phyloP scores from a whole-genome alignment of 2,329 filamentous ascomycete genomes.

The Xylariaceae sp. region DNA sequence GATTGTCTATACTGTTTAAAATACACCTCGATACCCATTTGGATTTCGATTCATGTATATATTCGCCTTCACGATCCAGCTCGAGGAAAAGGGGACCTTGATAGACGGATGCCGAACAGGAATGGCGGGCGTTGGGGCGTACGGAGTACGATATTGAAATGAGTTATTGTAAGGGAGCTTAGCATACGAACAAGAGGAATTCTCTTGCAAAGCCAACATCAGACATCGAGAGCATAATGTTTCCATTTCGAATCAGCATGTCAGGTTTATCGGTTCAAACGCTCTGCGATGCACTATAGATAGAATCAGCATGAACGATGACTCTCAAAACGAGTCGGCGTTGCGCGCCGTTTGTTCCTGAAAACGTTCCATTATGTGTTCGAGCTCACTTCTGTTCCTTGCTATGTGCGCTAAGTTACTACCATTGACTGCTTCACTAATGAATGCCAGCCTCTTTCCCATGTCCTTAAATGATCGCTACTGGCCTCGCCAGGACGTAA shows the following conservation, averaged over 20 bases:
- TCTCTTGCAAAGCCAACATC: slow-evolving; percentile 6
- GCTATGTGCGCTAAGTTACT: neutral
- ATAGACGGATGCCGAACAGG: slow-evolving; percentile 11
- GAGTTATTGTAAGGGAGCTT: slow-evolving; percentile 10
- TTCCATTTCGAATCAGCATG: slow-evolving; percentile 8
- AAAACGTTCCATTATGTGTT: neutral
- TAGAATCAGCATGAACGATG: slow-evolving; percentile 8
- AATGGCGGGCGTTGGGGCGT: slow-evolving; percentile 30
- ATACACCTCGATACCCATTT: slow-evolving; percentile 28
- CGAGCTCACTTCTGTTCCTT: neutral
- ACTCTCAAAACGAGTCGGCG: neutral
- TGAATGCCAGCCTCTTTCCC: too few species aligned
- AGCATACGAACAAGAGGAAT: neutral
- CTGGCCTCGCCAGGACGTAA: too few species aligned
- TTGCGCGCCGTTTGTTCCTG: neutral
- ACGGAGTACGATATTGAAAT: slow-evolving; percentile 22
- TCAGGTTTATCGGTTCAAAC: slow-evolving; percentile 2
- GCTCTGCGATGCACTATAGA: slow-evolving; percentile 4
- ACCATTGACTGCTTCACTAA: neutral
- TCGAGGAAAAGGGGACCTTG: slow-evolving; percentile 20
- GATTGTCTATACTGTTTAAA: slow-evolving; percentile 22
- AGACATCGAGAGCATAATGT: slow-evolving; percentile 13
- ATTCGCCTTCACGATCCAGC: slow-evolving; percentile 19
- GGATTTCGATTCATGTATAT: slow-evolving; percentile 28
- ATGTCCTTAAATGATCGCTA: too few species aligned